phyloP scores from a whole-genome alignment of 192 early-diverging fungal genomes.

The Coemansia sp. region DNA sequence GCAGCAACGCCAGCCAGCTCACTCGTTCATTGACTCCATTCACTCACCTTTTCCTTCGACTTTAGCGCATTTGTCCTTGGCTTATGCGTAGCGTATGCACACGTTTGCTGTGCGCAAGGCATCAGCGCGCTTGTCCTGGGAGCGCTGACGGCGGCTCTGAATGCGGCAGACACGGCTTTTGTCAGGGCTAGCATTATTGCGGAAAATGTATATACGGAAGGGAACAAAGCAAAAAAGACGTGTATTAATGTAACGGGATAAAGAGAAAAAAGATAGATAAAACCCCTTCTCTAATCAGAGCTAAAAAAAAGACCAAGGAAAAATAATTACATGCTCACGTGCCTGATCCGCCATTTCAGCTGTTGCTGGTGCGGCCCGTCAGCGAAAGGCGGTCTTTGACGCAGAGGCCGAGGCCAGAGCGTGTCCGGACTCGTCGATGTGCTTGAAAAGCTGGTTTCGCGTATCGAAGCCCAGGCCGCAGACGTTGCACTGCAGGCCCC shows the following conservation, averaged over 20 bases:
- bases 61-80: constrained; percentile 34
- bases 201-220: not conserved
- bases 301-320: too few species aligned
- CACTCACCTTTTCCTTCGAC: constrained; percentile 36
- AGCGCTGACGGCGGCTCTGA: not conserved
- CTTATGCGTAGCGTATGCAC: constrained; percentile 12
- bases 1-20: not conserved
- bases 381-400: not conserved
- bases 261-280: too few species aligned
- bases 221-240: not conserved
- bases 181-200: constrained; percentile 18
- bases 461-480: constrained; percentile 70
- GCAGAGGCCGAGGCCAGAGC: constrained; percentile 53
- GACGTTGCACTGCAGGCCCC: constrained; percentile 67
- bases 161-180: constrained; percentile 5
- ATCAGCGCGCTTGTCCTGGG: not conserved
- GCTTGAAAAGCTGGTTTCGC: constrained; percentile 83
- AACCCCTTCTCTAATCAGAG: too few species aligned
- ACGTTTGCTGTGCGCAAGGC: not conserved
- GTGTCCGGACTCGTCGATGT: constrained; percentile 85
- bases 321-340: too few species aligned
- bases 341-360: too few species aligned
- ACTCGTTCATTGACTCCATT: too few species aligned
- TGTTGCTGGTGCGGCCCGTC: too few species aligned
- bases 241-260: not conserved